These are phyloP conservation scores for Aspergillus alliaceus DNA, from an alignment of 2,329 filamentous ascomycete genomes.

Conservation along the genomic window DNA sequence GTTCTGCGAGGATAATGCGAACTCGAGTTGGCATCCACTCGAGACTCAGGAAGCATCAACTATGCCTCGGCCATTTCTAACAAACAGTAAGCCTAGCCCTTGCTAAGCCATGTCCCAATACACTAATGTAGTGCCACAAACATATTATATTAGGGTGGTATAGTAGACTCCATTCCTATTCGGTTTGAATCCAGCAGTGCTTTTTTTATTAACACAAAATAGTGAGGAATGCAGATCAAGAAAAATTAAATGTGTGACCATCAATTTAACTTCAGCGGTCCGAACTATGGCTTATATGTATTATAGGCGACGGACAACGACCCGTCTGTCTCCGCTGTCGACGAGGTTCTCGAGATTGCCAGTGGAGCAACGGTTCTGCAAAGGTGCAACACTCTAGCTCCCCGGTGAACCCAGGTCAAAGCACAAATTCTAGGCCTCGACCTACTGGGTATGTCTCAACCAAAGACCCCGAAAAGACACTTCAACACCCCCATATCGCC, in stretches of 20 bases:
- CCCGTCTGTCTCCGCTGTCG: conserved; percentile 1
- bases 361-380: conserved; percentile 1
- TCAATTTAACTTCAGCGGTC: not conserved
- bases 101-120: not conserved
- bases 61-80: not conserved
- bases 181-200: too few relatives aligned
- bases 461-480: conserved; percentile 5
- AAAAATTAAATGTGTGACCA: conserved; percentile 6
- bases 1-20: not conserved
- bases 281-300: not conserved
- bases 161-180: not conserved
- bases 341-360: conserved; percentile 2
- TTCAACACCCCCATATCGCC: conserved; percentile 7
- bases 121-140: not conserved
- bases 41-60: too few relatives aligned
- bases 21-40: not conserved
- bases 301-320: conserved; percentile 7
- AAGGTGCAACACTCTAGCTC: not conserved
- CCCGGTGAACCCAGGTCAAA: not conserved
- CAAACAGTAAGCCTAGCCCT: not conserved
- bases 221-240: conserved; percentile 8
- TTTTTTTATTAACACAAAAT: not conserved
- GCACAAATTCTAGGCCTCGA: not conserved
- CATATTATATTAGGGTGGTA: not conserved
- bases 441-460: conserved; percentile 7